Evolutionary conservation across 148 eudicot species (phyloP).

Genomic region (Polygonum aviculare): DNA sequence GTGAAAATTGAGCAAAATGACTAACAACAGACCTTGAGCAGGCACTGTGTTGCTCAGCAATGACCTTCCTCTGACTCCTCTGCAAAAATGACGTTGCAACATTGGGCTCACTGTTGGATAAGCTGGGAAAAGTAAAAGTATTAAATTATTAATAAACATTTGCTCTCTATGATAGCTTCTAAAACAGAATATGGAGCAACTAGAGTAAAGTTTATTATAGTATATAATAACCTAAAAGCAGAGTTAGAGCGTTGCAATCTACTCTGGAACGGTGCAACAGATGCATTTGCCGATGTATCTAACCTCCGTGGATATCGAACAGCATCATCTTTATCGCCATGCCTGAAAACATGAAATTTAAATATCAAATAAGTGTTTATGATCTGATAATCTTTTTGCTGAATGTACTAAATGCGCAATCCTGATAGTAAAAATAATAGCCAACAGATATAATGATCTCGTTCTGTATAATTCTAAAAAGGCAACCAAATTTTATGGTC

Average conservation of each 20-base stretch:
- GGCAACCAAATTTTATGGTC: conserved; percentile 12
- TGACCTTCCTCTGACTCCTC: conserved; percentile 81
- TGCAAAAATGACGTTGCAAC: conserved; percentile 82
- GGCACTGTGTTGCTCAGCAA: conserved; percentile 87
- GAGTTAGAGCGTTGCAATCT: conserved; percentile 34
- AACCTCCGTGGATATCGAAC: conserved; percentile 42
- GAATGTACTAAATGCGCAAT: background rate
- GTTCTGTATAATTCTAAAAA: background rate
- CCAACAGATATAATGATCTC: background rate
- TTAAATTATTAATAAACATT: background rate
- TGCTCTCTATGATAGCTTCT: background rate
- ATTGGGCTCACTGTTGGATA: conserved; percentile 82
- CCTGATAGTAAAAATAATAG: background rate
- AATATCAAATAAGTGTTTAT: background rate
- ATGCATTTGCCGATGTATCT: conserved; percentile 44
- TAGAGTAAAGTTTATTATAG: background rate
- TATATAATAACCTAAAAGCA: conserved; percentile 40
- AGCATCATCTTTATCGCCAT: conserved; percentile 72
- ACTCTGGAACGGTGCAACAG: conserved; percentile 39
- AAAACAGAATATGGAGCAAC: background rate
- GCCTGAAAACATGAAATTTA: conserved; percentile 17
- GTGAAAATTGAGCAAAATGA: background rate
- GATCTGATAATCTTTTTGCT: background rate
- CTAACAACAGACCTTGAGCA: conserved; percentile 62
- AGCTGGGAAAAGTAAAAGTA: conserved; percentile 32